Percentiles rank a stretch among this genome's conserved stretches.
Conservation (phyloP, 2,329 filamentous ascomycete genomes). For the Rutstroemia sp. region DNA sequence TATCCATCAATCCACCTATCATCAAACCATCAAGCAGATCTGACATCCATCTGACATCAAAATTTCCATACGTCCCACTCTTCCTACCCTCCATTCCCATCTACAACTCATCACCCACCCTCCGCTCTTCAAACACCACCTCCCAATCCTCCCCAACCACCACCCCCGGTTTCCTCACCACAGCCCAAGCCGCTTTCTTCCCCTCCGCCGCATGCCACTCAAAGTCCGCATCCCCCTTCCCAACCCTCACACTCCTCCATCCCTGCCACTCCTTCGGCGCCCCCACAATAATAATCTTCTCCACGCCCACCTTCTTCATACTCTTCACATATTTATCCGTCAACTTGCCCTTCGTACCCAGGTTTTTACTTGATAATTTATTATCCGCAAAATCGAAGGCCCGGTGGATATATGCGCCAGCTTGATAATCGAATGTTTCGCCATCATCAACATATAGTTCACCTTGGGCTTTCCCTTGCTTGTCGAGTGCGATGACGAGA, state of each 20-base stretch:
- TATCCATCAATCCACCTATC: too few relatives aligned
- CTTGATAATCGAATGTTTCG: slow-evolving; percentile 80
- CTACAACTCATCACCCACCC: not conserved
- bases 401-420: slow-evolving; percentile 83
- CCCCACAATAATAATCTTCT: slow-evolving; percentile 78
- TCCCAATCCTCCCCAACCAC: slow-evolving; percentile 57
- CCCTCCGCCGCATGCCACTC: slow-evolving; percentile 47
- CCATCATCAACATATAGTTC: slow-evolving; percentile 90
- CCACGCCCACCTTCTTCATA: slow-evolving; percentile 71
- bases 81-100: not conserved
- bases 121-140: slow-evolving; percentile 23
- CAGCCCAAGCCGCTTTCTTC: slow-evolving; percentile 53
- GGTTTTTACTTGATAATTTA: slow-evolving; percentile 62
- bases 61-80: not conserved
- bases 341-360: slow-evolving; percentile 49
- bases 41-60: too few relatives aligned
- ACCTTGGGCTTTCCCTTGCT: slow-evolving; percentile 66
- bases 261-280: slow-evolving; percentile 65
- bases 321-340: slow-evolving; percentile 68
- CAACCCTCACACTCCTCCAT: slow-evolving; percentile 51
- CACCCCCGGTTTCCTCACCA: slow-evolving; percentile 56
- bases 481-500: slow-evolving; percentile 66
- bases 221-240: slow-evolving; percentile 50
- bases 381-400: slow-evolving; percentile 59
- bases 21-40: too few relatives aligned